Percentiles rank a stretch among this genome's conserved stretches.
Evolutionary conservation across 768 basidiomycete genomes (phyloP).

Genomic region (Amanita rimosa): DNA sequence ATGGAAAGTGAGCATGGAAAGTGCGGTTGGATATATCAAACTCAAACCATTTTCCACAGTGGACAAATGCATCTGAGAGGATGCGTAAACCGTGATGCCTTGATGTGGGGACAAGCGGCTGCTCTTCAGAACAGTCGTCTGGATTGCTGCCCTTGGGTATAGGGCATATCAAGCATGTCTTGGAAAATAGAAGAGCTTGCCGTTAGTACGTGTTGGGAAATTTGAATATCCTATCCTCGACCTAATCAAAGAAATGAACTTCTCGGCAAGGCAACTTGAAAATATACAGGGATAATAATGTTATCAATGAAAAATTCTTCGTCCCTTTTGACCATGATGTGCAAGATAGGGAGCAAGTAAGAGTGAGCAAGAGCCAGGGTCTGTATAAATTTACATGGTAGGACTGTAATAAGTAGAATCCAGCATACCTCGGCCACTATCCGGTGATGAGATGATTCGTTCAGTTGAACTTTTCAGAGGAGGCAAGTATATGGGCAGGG

Average conservation of each 20-base stretch:
- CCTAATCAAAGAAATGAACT: too few species aligned
- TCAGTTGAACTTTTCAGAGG: too few species aligned
- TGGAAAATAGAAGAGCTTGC: not conserved
- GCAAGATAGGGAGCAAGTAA: too few species aligned
- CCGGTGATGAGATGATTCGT: too few species aligned
- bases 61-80: conserved; percentile 13
- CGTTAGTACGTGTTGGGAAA: not conserved
- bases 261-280: not conserved
- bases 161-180: not conserved
- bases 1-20: too few species aligned
- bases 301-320: not conserved
- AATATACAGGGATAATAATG: not conserved
- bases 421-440: too few species aligned
- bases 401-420: too few species aligned
- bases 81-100: not conserved
- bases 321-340: not conserved
- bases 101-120: not conserved
- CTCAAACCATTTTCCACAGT: too few species aligned
- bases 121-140: conserved; percentile 5
- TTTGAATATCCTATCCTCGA: conserved; percentile 5
- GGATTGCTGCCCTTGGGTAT: not conserved
- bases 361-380: too few species aligned
- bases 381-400: too few species aligned
- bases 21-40: too few species aligned
- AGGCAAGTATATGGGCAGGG: too few species aligned